Evolutionary conservation across 2,329 filamentous ascomycete species (phyloP), one percentile per base, ranked within the genome.

Genomic region (Pseudocercospora cruenta): DNA sequence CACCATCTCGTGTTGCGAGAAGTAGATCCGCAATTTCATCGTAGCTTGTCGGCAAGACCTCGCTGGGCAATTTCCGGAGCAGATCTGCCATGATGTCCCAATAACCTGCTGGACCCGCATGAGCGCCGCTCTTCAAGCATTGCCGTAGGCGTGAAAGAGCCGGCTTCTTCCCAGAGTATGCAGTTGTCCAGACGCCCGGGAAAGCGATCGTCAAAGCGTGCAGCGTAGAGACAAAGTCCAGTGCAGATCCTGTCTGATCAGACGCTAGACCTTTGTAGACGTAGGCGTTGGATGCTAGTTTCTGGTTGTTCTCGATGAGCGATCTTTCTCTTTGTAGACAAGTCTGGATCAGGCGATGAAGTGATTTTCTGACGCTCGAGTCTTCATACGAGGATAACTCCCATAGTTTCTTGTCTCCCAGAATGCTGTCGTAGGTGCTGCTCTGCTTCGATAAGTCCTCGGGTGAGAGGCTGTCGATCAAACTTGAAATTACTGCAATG

Each of bases 51-150:
- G 58, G 90, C 82, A 94, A 75, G 0, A 88, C 77, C 22, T 85
- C 81, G 5, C 75, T 65, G 4, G 90, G 90, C 12, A 91, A 72
- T 6, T 76, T 76, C 24, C 79, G 76, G 58, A 97, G 76, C 0
- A 98, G 79, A 31, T 83, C 81, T 45, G 85, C 82, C 33, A 96
- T 77, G 16, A 86, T 86, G 26, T 83, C 79, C 95, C 95, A 99
- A 75, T 90, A 97, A 9, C 84, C 85, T 3, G 84, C 80, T 0
- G 87, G 82, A 2, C 91, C 90, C n/a, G 88, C 87, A 74, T 97
- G 92, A 0, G 94, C 96, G 2, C 95, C 94, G 72, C 89, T 91
- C 68, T 91, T 89, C 6, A 98, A 82, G 71, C 96, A 95, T 8
- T 88, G 82, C 58, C 87, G 85, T 3, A 99, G 78, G 22, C 90